Conservation (phyloP, 1,284 basidiomycete genomes). For the Omphalotus olearius region DNA sequence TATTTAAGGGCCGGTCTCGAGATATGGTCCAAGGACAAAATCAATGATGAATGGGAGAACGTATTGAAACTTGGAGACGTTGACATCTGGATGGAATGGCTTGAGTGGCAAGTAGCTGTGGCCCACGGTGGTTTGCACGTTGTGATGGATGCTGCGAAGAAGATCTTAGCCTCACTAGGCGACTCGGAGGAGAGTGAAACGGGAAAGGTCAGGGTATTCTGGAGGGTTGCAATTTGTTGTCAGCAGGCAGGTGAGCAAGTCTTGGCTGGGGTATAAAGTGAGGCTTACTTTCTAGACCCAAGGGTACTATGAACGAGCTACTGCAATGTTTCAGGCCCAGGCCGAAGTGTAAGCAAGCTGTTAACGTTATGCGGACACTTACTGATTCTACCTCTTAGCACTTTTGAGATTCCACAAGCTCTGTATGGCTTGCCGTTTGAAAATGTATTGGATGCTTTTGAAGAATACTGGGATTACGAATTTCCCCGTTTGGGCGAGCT, state of each 20-base stretch:
- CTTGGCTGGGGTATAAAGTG: background rate
- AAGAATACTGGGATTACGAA: constrained; percentile 78
- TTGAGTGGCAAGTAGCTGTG: constrained; percentile 64
- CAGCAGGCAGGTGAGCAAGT: constrained; percentile 66
- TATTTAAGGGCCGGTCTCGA: constrained; percentile 70
- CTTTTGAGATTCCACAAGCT: constrained; percentile 47
- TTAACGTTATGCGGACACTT: constrained; percentile 7
- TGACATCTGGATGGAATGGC: constrained; percentile 69
- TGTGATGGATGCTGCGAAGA: constrained; percentile 45
- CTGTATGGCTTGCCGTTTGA: constrained; percentile 39
- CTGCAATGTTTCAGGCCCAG: constrained; percentile 73
- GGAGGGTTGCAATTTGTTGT: constrained; percentile 66
- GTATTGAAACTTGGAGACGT: constrained; percentile 48
- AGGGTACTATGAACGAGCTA: constrained; percentile 64
- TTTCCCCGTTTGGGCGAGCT: constrained; percentile 59
- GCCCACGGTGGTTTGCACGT: constrained; percentile 42
- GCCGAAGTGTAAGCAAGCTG: constrained; percentile 58
- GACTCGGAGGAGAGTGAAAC: constrained; percentile 42
- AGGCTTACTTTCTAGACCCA: constrained; percentile 10
- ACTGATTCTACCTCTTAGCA: constrained; percentile 31
- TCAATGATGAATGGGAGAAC: constrained; percentile 67
- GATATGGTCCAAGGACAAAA: constrained; percentile 55
- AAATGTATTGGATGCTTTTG: constrained; percentile 49
- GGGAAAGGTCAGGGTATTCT: constrained; percentile 60
- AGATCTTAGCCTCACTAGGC: constrained; percentile 37